Evolutionary conservation across 2,329 filamentous ascomycete species (phyloP).

Genomic region (Penicillium occitanis): DNA sequence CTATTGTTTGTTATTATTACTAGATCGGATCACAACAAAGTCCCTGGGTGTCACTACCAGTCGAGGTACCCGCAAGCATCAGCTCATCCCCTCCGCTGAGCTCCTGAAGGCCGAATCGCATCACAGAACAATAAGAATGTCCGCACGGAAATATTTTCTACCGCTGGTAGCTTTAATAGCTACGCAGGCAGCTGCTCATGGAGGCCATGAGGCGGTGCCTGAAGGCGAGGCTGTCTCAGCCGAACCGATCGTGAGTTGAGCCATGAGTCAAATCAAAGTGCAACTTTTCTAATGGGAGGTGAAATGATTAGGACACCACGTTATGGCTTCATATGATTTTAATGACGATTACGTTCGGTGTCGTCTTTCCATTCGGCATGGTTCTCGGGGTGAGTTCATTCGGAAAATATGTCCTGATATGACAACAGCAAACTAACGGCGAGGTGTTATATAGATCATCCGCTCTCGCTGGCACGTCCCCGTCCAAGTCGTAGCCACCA

Average conservation of each 20-base stretch:
- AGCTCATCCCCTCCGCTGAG: neutral
- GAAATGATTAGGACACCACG: constrained; percentile 62
- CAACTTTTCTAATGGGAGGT: constrained; percentile 16
- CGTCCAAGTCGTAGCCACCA: constrained; percentile 71
- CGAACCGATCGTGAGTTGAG: constrained; percentile 67
- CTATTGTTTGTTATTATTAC: neutral
- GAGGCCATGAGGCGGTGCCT: constrained; percentile 60
- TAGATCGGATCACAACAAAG: neutral
- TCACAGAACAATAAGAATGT: constrained; percentile 7
- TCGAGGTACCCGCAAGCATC: neutral
- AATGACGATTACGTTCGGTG: constrained; percentile 82
- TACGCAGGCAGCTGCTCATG: constrained; percentile 47
- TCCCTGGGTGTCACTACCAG: neutral
- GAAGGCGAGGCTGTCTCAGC: constrained; percentile 68
- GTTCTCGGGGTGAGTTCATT: constrained; percentile 69
- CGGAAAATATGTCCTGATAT: neutral
- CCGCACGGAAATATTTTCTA: constrained; percentile 16
- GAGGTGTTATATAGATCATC: constrained; percentile 61
- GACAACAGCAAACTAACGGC: neutral
- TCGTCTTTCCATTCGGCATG: constrained; percentile 94
- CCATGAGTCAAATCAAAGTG: neutral
- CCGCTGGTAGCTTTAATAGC: constrained; percentile 31
- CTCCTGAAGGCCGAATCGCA: neutral
- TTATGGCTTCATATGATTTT: constrained; percentile 94
- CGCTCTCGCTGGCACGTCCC: constrained; percentile 95